These are phyloP conservation scores for Meira nashicola DNA, from an alignment of 1,284 basidiomycete genomes.

Conservation along the genomic window DNA sequence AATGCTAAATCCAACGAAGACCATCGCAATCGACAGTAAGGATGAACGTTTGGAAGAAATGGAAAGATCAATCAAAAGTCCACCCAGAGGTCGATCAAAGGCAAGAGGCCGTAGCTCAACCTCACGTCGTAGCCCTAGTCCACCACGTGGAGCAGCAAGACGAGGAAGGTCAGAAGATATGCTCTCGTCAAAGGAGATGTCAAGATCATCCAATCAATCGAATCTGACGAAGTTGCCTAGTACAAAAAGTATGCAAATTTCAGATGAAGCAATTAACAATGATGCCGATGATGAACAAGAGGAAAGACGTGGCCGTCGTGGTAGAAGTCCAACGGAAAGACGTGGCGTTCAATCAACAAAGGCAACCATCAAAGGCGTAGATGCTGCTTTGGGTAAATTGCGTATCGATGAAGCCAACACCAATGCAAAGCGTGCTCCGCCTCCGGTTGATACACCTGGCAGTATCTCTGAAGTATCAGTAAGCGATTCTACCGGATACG, in stretches of 20 bases:
- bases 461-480: neutral
- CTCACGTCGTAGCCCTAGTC: constrained; percentile 30
- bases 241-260: neutral
- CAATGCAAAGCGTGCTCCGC: neutral
- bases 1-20: neutral
- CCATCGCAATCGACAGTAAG: neutral
- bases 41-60: neutral
- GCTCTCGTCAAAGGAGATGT: neutral
- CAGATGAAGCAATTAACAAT: neutral
- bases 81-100: constrained; percentile 34
- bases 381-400: neutral
- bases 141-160: constrained; percentile 31
- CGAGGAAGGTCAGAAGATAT: constrained; percentile 16
- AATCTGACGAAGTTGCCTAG: neutral
- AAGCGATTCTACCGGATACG: constrained; percentile 22
- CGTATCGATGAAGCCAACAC: constrained; percentile 18
- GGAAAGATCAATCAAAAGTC: constrained; percentile 2
- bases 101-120: constrained; percentile 31
- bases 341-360: constrained; percentile 15
- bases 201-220: neutral
- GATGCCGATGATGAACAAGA: neutral
- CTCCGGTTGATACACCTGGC: constrained; percentile 8
- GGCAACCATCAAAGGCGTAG: neutral
- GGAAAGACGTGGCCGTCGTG: neutral
- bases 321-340: constrained; percentile 6